phyloP scores from a whole-genome alignment of 2,329 filamentous ascomycete genomes.

The Ascochyta lentis region DNA sequence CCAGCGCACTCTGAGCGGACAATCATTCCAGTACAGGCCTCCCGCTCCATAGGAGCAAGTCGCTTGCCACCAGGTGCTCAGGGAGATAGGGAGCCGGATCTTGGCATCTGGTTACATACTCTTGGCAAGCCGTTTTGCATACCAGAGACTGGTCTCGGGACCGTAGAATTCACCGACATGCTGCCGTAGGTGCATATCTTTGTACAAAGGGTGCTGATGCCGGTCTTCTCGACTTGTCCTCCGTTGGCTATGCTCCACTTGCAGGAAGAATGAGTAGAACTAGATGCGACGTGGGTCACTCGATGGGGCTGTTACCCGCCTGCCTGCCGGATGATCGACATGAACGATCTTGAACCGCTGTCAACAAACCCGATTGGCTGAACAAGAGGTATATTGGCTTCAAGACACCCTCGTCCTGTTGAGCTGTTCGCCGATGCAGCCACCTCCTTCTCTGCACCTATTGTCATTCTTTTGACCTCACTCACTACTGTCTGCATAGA shows the following conservation, averaged over 20 bases:
- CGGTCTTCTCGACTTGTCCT: neutral
- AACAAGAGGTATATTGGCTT: slow-evolving; percentile 5
- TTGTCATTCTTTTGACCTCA: slow-evolving; percentile 8
- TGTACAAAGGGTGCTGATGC: neutral
- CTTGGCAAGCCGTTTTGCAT: neutral
- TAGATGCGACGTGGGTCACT: neutral
- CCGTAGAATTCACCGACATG: neutral
- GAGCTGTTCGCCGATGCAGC: slow-evolving; percentile 8
- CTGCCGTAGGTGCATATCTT: slow-evolving; percentile 8
- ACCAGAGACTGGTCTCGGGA: neutral
- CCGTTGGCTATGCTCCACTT: neutral
- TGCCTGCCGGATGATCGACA: slow-evolving; percentile 1
- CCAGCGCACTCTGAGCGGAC: neutral
- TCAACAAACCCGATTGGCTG: neutral
- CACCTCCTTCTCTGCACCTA: slow-evolving; percentile 5
- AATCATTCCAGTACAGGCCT: neutral
- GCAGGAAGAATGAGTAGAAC: slow-evolving; percentile 3
- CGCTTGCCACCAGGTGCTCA: neutral
- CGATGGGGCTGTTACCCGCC: neutral
- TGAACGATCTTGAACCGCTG: neutral
- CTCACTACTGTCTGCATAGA: slow-evolving; percentile 7
- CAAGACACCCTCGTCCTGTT: neutral
- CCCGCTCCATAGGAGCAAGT: neutral
- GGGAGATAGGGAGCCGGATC: neutral
- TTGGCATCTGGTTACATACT: neutral